Evolutionary conservation across 202 grass and related monocot genomes (phyloP), one percentile per base, ranked within the genome.

Genomic region (Panicum hallii): DNA sequence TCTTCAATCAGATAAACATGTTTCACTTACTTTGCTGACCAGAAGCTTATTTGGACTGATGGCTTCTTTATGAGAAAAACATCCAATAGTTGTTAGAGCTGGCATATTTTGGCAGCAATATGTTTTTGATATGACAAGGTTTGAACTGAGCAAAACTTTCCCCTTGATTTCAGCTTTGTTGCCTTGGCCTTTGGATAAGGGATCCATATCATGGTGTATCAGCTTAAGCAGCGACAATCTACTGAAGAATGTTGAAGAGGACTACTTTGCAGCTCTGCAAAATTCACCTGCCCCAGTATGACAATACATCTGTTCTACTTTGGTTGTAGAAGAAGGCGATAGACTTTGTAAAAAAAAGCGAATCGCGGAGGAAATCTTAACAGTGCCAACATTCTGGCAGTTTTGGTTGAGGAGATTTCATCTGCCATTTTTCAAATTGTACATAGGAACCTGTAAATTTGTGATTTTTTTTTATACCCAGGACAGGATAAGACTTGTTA

Each of bases 131-230:
- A 28, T 49, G 34, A 15, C 17, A 63, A 46, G 3, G 3, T 75
- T 82, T 82, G 42, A 63, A 45, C 47, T 47, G 57, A 66, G 13
- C 15, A 41, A 76, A 79, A 36, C n/a, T 38, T 72, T 69, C 47
- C 47, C 64, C 36, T 50, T 84, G 28, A 79, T 88, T 71, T 40
- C 67, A 90, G 91, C 65, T 4, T 83, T 89, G 49, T 83, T 89
- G 62, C 46, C 83, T 32, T 99, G 84, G 91, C 84, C 81, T 77
- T 47, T 94, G 81, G 83, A 89, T 60, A 92, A 84, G 94, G 96
- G 85, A 16, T 87, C 89, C 17, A 96, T 99, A 84, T 94, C 93
- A 6, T 99, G 96, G 96, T 99, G 87, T 55, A 99, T 96, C 74
- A 93, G 88, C 78, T 87, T 90, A 85, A 89, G 82, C 44, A 89